These are phyloP conservation scores for Candida gorgasii DNA, from an alignment of 805 yeast genomes.

Conservation along the genomic window DNA sequence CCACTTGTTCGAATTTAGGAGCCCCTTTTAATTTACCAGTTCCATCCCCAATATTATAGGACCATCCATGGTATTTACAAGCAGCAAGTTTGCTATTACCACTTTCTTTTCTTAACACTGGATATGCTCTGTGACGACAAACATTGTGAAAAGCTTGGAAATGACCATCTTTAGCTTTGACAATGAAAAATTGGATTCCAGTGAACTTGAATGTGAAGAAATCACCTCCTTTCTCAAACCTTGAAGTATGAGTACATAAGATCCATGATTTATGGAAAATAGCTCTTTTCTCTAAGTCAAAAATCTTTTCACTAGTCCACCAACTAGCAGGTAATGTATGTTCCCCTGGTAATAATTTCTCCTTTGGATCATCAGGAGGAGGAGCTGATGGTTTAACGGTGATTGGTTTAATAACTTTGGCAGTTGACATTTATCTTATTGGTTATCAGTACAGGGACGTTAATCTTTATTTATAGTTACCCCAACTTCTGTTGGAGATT, in stretches of 20 bases:
- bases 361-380: slow-evolving; percentile 12
- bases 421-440: slow-evolving; percentile 7
- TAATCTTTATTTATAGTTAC: too few relatives aligned
- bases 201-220: slow-evolving; percentile 51
- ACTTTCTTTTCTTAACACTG: slow-evolving; percentile 57
- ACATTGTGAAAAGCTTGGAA: slow-evolving; percentile 64
- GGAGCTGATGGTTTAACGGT: slow-evolving; percentile 24
- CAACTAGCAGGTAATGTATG: slow-evolving; percentile 66
- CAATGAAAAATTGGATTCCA: slow-evolving; percentile 57
- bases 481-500: too few relatives aligned
- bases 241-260: slow-evolving; percentile 50
- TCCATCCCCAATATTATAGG: slow-evolving; percentile 46
- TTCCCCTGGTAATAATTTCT: slow-evolving; percentile 20
- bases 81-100: slow-evolving; percentile 61
- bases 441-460: too few relatives aligned
- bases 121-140: slow-evolving; percentile 66
- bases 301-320: slow-evolving; percentile 62
- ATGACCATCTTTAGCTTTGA: slow-evolving; percentile 51
- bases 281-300: slow-evolving; percentile 59
- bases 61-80: slow-evolving; percentile 67
- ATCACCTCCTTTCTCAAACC: slow-evolving; percentile 60
- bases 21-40: slow-evolving; percentile 61
- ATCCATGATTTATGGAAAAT: slow-evolving; percentile 60
- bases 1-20: slow-evolving; percentile 60
- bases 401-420: slow-evolving; percentile 3